Evolutionary conservation across 306 rosid genomes (phyloP), one percentile per base, ranked within the genome.

Genomic region (Ochetophila trinervis): DNA sequence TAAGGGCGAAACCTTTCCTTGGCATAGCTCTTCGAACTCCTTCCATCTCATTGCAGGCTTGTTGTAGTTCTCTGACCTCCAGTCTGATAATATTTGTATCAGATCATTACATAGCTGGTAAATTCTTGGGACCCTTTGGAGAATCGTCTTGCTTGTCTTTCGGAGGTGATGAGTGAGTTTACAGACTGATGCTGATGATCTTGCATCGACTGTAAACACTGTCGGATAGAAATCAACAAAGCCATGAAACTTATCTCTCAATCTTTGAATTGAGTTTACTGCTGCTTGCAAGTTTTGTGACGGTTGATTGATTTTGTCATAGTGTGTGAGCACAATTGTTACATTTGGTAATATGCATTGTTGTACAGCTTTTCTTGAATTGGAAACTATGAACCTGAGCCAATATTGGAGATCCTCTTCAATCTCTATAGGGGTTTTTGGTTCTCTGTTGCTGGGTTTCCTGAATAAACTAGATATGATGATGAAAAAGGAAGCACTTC

Each of bases 11-110:
- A 86, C 88, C 82, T 78, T 87, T 5, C 71, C 79, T 88, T 94
- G 99, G 76, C 99, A 90, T 63, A 90, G 78, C 50, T 86, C 95
- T 30, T 70, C 83, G 53, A 90, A 94, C 77, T 94, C 97, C 70
- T 84, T 88, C 99, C 96, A 94, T 71, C 74, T 87, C 96, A 94
- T 90, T 18, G 88, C 97, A 24, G 97, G 95, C 81, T 86, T 94
- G 87, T 94, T 86, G 85, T 81, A 80, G 74, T 94, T 94, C 83
- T 84, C 88, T 2, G 87, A 78, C 80, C 97, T 88, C 99, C 99
- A 94, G 23, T 90, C 90, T 62, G 90, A 83, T 71, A 94, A 65
- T 61, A 83, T 80, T 70, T 86, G 88, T 65, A 82, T 83, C 20
- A 94, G 78, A 67, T 90, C 95, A 67, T 94, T 86, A 77, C 99